Percentiles rank a stretch among this genome's conserved stretches.
Conservation (phyloP, 1,284 basidiomycete species). For the Exobasidium cylindrosporum region DNA sequence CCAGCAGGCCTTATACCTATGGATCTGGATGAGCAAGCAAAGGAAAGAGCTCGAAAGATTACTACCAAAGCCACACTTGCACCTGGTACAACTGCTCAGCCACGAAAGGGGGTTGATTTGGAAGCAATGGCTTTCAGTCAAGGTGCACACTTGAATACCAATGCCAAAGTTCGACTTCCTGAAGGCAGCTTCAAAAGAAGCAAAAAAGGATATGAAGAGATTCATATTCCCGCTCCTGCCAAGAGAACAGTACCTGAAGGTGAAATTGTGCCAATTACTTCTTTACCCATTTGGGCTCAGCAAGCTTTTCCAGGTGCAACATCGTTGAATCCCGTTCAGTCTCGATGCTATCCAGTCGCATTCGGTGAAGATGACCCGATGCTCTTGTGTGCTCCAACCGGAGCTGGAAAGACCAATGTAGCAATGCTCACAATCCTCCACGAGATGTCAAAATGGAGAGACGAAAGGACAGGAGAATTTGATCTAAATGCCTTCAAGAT, state of each 20-base stretch:
- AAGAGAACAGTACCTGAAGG: conserved; percentile 63
- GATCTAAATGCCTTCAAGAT: conserved; percentile 93
- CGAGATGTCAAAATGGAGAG: conserved; percentile 56
- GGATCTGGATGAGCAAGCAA: conserved; percentile 69
- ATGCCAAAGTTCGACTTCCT: conserved; percentile 95
- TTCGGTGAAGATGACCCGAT: conserved; percentile 89
- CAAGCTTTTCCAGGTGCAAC: conserved; percentile 60
- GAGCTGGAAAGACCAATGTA: conserved; percentile 99
- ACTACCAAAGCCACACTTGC: conserved; percentile 84
- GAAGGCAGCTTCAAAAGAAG: conserved; percentile 96
- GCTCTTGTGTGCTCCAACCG: conserved; percentile 93
- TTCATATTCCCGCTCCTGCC: conserved; percentile 92
- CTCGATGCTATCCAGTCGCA: conserved; percentile 71
- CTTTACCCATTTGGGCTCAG: conserved; percentile 78
- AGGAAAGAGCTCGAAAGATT: conserved; percentile 58
- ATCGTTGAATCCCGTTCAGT: conserved; percentile 81
- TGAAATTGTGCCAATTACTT: conserved; percentile 72
- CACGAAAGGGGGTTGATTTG: conserved; percentile 81
- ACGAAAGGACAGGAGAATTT: conserved; percentile 77
- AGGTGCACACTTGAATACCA: conserved; percentile 94
- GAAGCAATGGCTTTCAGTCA: conserved; percentile 94
- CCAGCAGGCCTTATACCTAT: conserved; percentile 62
- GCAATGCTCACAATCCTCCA: conserved; percentile 70
- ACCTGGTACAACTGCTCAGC: conserved; percentile 76
- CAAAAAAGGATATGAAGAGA: conserved; percentile 96